Base-by-base conservation (phyloP, 2,329 filamentous ascomycete genomes). In the Apiospora koreana region DNA sequence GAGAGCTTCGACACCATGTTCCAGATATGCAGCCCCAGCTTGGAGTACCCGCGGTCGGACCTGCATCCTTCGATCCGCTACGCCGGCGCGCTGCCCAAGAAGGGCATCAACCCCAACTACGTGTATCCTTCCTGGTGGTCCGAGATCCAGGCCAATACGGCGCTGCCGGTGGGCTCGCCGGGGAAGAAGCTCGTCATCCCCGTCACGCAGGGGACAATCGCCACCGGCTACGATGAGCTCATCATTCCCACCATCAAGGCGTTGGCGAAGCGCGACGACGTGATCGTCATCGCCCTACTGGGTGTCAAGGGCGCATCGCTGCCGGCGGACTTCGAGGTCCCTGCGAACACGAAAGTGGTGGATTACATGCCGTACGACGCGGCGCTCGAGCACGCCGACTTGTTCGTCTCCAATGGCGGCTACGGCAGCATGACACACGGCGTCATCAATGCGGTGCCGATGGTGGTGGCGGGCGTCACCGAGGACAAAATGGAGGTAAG, bases 301-400 rank as follows among this genome's bases (percentile, higher is more conserved):
- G 79, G 79, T 10, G 54, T 62, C 1, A 71, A 71, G 6, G 79
- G 79, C 7, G 76, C 77, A 1, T 70, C 71, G 6, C 74, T 79
- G 43, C 77, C 77, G 1, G 71, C 76, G 21, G 74, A 79, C 3
- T 23, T 73, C 1, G 71, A 71, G 8, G 70, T 85, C 2, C 83
- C 85, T 0, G 38, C 70, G 1, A 87, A 87, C 72, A 78, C 80
- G 0, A 78, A 81, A 12, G 80, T 85, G 4, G 76, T 83, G 28
- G 84, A 87, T 74, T 86, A 85, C 72, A 75, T 88, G 4, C 80
- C 84, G 3, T 87, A 86, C 71, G 84, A 87, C 70, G 76, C 79
- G 0, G 70, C 87, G 0, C 77, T 88, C 1, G 81, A 82, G 1
- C 71, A 85, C 74, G 78, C 79, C 42, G 84, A 82, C 76, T 42